A percentile compares a stretch with the other conserved stretches of the same genome.
Evolutionary conservation across 179 eudicot genomes (phyloP).

Genomic region (Silene coronaria): DNA sequence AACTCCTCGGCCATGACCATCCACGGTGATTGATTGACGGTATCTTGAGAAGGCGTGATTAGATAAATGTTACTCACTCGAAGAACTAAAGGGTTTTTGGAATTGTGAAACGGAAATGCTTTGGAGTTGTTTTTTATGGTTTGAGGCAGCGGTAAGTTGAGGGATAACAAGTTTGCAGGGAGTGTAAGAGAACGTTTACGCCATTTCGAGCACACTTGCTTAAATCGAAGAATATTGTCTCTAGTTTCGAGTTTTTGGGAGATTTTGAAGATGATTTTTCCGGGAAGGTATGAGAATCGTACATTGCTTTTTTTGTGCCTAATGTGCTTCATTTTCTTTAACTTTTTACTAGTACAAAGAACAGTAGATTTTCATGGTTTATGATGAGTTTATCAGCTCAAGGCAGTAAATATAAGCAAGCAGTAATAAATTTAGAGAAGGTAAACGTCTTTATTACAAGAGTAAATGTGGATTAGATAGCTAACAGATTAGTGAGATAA

Average conservation of each 20-base stretch:
- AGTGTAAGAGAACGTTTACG: not conserved
- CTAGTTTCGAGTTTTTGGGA: slow-evolving; percentile 10
- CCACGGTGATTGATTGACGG: slow-evolving; percentile 9
- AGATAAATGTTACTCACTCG: slow-evolving; percentile 15
- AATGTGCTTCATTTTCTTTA: slow-evolving; percentile 4
- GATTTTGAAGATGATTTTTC: slow-evolving; percentile 1
- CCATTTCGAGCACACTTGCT: slow-evolving; percentile 15
- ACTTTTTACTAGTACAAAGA: not conserved
- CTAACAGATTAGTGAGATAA: too few relatives aligned
- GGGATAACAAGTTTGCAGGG: not conserved
- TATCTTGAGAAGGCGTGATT: not conserved
- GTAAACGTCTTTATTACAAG: not conserved
- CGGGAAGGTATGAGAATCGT: not conserved
- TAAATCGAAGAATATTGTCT: not conserved
- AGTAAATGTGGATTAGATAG: too few relatives aligned
- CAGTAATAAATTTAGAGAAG: too few relatives aligned
- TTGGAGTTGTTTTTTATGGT: not conserved
- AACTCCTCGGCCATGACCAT: slow-evolving; percentile 28
- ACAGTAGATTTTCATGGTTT: not conserved
- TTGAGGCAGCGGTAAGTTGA: slow-evolving; percentile 1
- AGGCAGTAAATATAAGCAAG: too few relatives aligned
- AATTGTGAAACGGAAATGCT: slow-evolving; percentile 10
- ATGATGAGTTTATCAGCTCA: not conserved
- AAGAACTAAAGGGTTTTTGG: slow-evolving; percentile 1
- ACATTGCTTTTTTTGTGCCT: not conserved